Percentiles rank a stretch among this genome's conserved stretches.
Evolutionary conservation across 768 basidiomycete species (phyloP).

Genomic region (Austroboletus eburneus): DNA sequence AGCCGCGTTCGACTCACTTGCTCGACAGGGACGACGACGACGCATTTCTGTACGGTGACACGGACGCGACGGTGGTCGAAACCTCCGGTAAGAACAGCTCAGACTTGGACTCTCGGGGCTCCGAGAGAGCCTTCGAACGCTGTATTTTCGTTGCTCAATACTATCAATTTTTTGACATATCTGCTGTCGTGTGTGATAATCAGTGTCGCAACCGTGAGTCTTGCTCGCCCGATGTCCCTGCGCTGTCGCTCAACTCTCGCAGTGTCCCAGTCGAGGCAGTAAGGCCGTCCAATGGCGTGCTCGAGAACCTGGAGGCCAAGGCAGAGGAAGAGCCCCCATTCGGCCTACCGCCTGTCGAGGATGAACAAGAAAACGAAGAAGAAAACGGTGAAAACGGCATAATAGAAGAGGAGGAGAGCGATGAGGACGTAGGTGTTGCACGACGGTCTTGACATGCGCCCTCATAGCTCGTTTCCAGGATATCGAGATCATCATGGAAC

Average conservation of each 20-base stretch:
- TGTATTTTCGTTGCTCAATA: constrained; percentile 35
- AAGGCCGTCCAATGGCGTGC: constrained; percentile 44
- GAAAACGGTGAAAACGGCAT: constrained; percentile 36
- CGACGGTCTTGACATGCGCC: not conserved
- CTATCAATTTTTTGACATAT: constrained; percentile 39
- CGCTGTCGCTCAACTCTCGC: constrained; percentile 17
- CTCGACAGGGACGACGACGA: constrained; percentile 69
- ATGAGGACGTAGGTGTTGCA: constrained; percentile 41
- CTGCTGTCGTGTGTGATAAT: constrained; percentile 36
- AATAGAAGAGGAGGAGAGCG: constrained; percentile 42
- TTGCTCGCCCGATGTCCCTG: constrained; percentile 23
- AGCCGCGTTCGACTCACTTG: constrained; percentile 23
- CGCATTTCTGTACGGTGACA: constrained; percentile 71
- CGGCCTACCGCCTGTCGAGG: constrained; percentile 18
- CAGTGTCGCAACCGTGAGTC: constrained; percentile 66
- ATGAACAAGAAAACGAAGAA: constrained; percentile 26
- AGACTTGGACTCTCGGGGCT: constrained; percentile 21
- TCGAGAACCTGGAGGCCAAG: constrained; percentile 48
- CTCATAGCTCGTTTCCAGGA: constrained; percentile 44
- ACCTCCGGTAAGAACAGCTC: constrained; percentile 47
- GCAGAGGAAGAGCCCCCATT: constrained; percentile 35
- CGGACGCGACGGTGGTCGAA: constrained; percentile 32
- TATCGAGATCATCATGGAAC: constrained; percentile 90
- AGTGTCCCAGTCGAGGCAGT: constrained; percentile 41
- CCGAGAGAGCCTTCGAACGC: constrained; percentile 29